Evolutionary conservation across 2,329 filamentous ascomycete genomes (phyloP).

Genomic region (Colletotrichum sp.): DNA sequence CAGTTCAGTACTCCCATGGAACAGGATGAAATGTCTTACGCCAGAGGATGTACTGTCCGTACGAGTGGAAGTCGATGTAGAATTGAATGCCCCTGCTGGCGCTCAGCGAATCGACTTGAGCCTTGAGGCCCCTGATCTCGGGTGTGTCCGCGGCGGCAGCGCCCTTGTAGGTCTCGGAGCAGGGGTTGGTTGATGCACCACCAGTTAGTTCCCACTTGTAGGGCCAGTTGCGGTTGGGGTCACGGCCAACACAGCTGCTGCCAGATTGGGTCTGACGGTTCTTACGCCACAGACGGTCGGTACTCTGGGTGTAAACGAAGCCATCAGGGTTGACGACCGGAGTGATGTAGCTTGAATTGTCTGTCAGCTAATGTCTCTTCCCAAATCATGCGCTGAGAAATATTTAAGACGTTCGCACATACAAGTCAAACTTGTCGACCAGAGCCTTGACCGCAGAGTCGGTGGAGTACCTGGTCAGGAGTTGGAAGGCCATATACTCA

Average conservation of each 20-base stretch:
- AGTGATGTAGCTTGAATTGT: constrained; percentile 47
- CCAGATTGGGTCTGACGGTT: constrained; percentile 46
- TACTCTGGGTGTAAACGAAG: constrained; percentile 51
- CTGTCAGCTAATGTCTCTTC: neutral
- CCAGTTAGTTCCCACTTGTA: constrained; percentile 50
- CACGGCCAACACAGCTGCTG: constrained; percentile 49
- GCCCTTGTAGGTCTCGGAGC: constrained; percentile 50
- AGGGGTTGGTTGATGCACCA: constrained; percentile 54
- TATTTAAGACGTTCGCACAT: neutral
- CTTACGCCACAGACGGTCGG: constrained; percentile 57
- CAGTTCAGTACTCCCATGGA: fast-evolving
- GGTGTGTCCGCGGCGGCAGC: constrained; percentile 43
- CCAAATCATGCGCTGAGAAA: fast-evolving
- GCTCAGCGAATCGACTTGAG: constrained; percentile 47
- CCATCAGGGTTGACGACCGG: constrained; percentile 56
- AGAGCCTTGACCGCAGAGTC: constrained; percentile 41
- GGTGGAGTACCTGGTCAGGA: constrained; percentile 44
- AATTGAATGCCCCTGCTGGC: constrained; percentile 56
- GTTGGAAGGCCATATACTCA: constrained; percentile 52
- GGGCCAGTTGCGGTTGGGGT: constrained; percentile 61
- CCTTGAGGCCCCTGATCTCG: constrained; percentile 52
- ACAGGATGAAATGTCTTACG: neutral
- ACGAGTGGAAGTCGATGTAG: constrained; percentile 71
- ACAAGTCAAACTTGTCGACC: constrained; percentile 61
- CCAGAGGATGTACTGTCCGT: constrained; percentile 50